Evolutionary conservation across 805 yeast species (phyloP), one percentile per base, ranked within the genome.

Genomic region (Yueomyces sinensis): DNA sequence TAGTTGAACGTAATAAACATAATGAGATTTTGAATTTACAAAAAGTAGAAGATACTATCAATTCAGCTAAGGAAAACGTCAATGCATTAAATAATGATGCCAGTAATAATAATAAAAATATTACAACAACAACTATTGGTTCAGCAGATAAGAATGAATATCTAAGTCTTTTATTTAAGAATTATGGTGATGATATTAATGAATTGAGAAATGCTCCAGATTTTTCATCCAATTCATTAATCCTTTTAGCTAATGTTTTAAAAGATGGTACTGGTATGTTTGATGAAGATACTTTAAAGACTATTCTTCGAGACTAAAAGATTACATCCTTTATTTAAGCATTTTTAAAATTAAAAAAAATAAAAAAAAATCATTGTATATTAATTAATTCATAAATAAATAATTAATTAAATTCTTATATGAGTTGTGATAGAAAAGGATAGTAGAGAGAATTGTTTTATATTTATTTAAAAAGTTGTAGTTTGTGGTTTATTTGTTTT

Each of bases 121-220:
- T 4, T 4, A 19, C 33, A 17, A 17, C 30, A 13, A 33, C 32
- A 13, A 25, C 15, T 13, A 24, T 17, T 20, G 27, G 25, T 13
- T 36, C 24, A n/a, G 39, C 39, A n/a, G 30, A 42, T 25, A 68
- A 73, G 38, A 65, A 63, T 41, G 64, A 67, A 35, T 79, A 65
- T 44, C 52, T 79, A 47, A 62, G 59, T 24, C 45, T 73, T 40
- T 68, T 78, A 70, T 70, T 81, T 32, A 56, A 59, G 14, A 66
- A 63, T 27, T 79, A 75, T 45, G 73, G 76, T 32, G 74, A 73
- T 37, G 82, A 76, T 40, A 60, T 76, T 27, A 76, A 73, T 45
- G 61, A 62, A 35, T 56, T 76, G 40, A 70, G 86, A 49, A 62
- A 64, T 36, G 72, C 75, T 25, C 77, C 76, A 9, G 84, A 78